Evolutionary conservation across 495 filamentous ascomycete species (phyloP).

Genomic region (Trypethelium eluteriae): DNA sequence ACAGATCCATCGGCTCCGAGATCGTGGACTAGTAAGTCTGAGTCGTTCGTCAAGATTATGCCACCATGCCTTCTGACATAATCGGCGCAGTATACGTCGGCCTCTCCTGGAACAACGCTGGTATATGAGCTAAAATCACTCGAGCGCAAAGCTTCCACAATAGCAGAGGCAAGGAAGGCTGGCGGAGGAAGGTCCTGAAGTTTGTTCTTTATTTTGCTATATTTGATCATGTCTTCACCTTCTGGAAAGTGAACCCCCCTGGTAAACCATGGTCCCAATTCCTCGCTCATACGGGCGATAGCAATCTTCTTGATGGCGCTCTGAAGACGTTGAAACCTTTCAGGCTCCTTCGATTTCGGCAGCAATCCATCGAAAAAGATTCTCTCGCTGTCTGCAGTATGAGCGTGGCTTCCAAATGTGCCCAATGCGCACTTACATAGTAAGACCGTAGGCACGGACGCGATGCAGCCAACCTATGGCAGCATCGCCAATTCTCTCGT

Average conservation of each 20-base stretch:
- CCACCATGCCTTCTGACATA: constrained; percentile 43
- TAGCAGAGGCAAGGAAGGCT: constrained; percentile 59
- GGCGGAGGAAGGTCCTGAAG: constrained; percentile 42
- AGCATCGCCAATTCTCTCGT: constrained; percentile 50
- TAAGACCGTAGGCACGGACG: constrained; percentile 44
- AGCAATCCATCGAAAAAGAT: constrained; percentile 78
- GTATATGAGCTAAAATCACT: constrained; percentile 44
- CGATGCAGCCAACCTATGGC: constrained; percentile 54
- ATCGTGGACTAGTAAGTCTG: constrained; percentile 64
- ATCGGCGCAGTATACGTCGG: constrained; percentile 59
- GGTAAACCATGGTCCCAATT: background rate
- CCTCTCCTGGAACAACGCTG: constrained; percentile 59
- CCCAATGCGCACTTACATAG: constrained; percentile 46
- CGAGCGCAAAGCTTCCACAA: constrained; percentile 53
- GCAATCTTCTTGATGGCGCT: background rate
- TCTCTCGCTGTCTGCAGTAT: constrained; percentile 11
- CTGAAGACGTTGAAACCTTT: constrained; percentile 47
- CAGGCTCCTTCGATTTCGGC: constrained; percentile 50
- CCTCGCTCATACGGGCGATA: background rate
- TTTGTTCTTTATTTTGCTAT: background rate
- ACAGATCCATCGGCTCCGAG: constrained; percentile 52
- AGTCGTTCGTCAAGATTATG: constrained; percentile 59
- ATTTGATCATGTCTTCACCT: constrained; percentile 16
- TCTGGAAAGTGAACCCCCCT: constrained; percentile 1
- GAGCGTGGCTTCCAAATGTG: background rate